These are phyloP conservation scores for Psilocybe tampanensis DNA, from an alignment of 768 basidiomycete genomes.

Conservation along the genomic window DNA sequence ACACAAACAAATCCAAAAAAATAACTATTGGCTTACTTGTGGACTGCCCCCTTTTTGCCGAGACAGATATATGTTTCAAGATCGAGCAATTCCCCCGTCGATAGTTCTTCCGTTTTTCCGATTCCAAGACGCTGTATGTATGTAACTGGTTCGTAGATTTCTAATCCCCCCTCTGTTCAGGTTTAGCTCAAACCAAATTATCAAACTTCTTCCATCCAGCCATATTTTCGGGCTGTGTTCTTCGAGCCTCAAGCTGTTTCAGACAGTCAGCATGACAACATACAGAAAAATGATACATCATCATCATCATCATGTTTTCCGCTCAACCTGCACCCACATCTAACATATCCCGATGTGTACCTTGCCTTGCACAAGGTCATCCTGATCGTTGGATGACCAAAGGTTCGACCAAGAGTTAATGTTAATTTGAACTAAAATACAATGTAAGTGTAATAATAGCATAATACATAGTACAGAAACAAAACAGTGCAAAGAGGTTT, in stretches of 20 bases:
- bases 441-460: constrained; percentile 11
- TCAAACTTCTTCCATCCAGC: background rate
- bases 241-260: background rate
- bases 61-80: constrained; percentile 1
- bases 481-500: constrained; percentile 3
- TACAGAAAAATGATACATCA: constrained; percentile 7
- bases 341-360: background rate
- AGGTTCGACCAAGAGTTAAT: background rate
- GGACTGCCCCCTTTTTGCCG: constrained; percentile 8
- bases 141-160: no score
- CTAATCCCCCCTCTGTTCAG: background rate
- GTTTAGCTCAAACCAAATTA: background rate
- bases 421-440: constrained; percentile 2
- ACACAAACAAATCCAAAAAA: constrained; percentile 9
- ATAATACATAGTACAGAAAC: constrained; percentile 7
- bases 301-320: constrained; percentile 7
- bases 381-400: background rate
- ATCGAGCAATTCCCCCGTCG: background rate
- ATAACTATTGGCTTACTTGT: constrained; percentile 1
- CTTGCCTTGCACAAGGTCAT: background rate
- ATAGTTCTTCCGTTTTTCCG: background rate
- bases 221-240: background rate
- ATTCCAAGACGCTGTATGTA: background rate
- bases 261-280: constrained; percentile 10
- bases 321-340: background rate